Evolutionary conservation across 2,329 filamentous ascomycete species (phyloP).

Genomic region (Sporothrix phasma): DNA sequence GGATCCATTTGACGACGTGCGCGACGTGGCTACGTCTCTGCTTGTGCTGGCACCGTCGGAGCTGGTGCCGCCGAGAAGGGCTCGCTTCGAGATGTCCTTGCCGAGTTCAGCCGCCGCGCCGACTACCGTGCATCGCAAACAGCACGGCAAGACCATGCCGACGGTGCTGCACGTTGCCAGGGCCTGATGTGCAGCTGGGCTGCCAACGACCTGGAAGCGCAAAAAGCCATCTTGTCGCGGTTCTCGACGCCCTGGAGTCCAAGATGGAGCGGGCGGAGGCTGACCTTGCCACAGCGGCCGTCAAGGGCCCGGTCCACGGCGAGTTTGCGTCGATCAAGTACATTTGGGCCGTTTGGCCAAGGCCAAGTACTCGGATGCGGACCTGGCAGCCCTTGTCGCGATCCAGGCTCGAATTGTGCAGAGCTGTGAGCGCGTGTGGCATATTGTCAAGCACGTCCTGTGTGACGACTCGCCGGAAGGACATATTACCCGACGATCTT

Average conservation of each 20-base stretch:
- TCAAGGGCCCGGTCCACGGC: slow-evolving; percentile 58
- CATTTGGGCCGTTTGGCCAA: slow-evolving; percentile 43
- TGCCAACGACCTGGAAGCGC: slow-evolving; percentile 31
- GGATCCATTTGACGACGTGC: slow-evolving; percentile 89
- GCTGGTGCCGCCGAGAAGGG: slow-evolving; percentile 20
- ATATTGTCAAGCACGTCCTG: slow-evolving; percentile 61
- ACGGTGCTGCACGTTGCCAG: slow-evolving; percentile 73
- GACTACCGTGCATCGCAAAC: slow-evolving; percentile 55
- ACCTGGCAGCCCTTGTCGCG: slow-evolving; percentile 28
- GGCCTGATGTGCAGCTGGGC: slow-evolving; percentile 56
- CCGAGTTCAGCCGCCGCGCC: slow-evolving; percentile 40
- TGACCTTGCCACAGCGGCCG: slow-evolving; percentile 57
- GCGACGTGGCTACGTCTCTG: slow-evolving; percentile 45
- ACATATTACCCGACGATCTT: slow-evolving; percentile 66
- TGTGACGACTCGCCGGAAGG: slow-evolving; percentile 95
- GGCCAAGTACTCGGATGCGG: slow-evolving; percentile 29
- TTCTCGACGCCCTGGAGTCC: slow-evolving; percentile 52
- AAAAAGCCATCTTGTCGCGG: slow-evolving; percentile 43
- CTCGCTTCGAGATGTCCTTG: slow-evolving; percentile 27
- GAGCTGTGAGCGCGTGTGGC: slow-evolving; percentile 64
- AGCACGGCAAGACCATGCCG: slow-evolving; percentile 81
- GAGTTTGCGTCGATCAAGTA: slow-evolving; percentile 58
- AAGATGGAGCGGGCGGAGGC: slow-evolving; percentile 54
- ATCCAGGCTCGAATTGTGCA: slow-evolving; percentile 48
- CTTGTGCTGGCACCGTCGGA: slow-evolving; percentile 39